A percentile compares a stretch with the other conserved stretches of the same genome.
phyloP scores from a whole-genome alignment of 441 rosid species.

The Kokia cookei region DNA sequence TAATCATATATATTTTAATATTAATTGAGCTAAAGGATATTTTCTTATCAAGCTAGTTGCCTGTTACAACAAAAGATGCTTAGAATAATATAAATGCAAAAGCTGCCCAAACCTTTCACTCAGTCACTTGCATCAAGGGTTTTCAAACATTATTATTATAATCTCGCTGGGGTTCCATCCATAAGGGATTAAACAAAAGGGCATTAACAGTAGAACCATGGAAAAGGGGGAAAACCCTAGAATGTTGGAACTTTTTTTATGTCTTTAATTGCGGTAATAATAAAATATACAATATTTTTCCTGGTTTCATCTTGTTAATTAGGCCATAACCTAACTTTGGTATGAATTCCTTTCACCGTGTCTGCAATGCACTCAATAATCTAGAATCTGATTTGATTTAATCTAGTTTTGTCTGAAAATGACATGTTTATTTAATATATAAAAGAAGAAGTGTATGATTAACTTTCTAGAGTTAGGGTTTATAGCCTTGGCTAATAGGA shows the following conservation, averaged over 20 bases:
- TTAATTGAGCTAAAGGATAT: neutral
- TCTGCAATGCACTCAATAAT: conserved; percentile 12
- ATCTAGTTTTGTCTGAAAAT: neutral
- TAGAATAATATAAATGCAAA: neutral
- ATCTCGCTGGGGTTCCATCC: neutral
- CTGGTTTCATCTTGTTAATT: neutral
- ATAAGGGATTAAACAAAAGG: neutral
- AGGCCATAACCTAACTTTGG: conserved; percentile 7
- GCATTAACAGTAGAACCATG: neutral
- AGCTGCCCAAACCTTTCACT: neutral
- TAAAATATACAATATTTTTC: neutral
- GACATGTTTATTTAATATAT: neutral
- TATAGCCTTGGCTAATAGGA: neutral
- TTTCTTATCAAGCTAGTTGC: neutral
- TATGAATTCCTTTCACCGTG: conserved; percentile 1
- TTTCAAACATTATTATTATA: neutral
- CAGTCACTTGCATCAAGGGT: neutral
- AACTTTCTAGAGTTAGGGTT: neutral
- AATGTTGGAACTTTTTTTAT: neutral
- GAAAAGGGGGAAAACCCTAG: neutral
- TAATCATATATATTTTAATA: neutral
- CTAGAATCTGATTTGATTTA: conserved; percentile 1
- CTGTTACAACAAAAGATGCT: neutral
- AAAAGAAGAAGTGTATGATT: neutral
- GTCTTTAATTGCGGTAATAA: neutral